phyloP scores from a whole-genome alignment of 1,284 basidiomycete genomes.

The Papiliotrema laurentii region DNA sequence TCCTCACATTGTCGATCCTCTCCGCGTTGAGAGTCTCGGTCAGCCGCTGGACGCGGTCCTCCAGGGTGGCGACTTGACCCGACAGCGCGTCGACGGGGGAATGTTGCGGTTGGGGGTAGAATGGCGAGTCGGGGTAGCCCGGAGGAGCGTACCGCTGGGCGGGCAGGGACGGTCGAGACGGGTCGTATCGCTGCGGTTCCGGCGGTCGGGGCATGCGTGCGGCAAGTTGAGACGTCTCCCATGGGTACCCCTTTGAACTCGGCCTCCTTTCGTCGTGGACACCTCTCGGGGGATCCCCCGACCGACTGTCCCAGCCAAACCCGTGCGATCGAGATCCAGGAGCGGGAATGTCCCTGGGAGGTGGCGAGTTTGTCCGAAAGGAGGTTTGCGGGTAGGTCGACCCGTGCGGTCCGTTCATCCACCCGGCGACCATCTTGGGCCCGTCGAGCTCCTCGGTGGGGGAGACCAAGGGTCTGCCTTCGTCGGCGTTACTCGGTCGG shows the following conservation, averaged over 20 bases:
- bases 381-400: too few species aligned
- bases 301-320: background rate
- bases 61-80: constrained; percentile 24
- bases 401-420: constrained; percentile 25
- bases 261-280: background rate
- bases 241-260: background rate
- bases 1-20: constrained; percentile 27
- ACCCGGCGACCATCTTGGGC: constrained; percentile 21
- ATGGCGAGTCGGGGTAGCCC: constrained; percentile 20
- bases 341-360: background rate
- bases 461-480: constrained; percentile 13
- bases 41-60: constrained; percentile 28
- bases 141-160: constrained; percentile 8
- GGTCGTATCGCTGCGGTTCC: background rate
- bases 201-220: background rate
- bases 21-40: constrained; percentile 26
- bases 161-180: constrained; percentile 5
- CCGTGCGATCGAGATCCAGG: background rate
- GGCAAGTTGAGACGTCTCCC: too few species aligned
- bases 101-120: constrained; percentile 18
- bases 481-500: constrained; percentile 17
- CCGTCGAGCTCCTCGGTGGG: constrained; percentile 20
- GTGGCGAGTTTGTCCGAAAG: background rate
- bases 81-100: constrained; percentile 14
- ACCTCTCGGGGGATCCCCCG: background rate